Conservation (phyloP, 768 basidiomycete genomes). For the Trametes punicea region DNA sequence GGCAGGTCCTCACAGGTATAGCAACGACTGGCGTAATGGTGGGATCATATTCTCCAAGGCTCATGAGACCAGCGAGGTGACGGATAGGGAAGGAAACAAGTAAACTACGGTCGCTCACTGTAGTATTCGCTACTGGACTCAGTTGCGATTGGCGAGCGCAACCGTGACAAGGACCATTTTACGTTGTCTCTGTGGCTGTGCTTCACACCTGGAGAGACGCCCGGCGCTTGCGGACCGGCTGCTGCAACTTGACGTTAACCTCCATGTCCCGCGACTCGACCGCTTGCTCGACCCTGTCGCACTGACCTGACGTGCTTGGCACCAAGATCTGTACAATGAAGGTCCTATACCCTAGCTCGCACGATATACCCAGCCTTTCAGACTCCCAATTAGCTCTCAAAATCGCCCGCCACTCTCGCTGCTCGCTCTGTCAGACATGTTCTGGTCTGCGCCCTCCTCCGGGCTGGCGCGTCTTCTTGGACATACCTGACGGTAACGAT, state of each 20-base stretch:
- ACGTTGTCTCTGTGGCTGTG: too few species aligned
- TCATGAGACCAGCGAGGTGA: too few species aligned
- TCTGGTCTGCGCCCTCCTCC: conserved; percentile 65
- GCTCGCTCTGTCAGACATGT: conserved; percentile 64
- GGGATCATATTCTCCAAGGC: too few species aligned
- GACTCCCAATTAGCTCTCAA: conserved; percentile 59
- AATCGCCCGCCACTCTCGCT: conserved; percentile 79
- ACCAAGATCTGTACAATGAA: conserved; percentile 43
- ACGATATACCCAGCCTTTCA: conserved; percentile 45
- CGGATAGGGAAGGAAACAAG: too few species aligned
- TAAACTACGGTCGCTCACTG: neutral
- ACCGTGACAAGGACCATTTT: too few species aligned
- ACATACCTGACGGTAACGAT: conserved; percentile 59
- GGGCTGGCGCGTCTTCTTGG: conserved; percentile 47
- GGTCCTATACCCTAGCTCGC: conserved; percentile 64
- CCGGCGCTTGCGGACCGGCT: neutral
- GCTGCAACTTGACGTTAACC: neutral
- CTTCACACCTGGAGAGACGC: neutral
- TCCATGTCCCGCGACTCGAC: neutral
- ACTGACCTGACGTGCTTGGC: neutral
- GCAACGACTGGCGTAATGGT: too few species aligned
- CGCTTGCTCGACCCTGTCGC: neutral
- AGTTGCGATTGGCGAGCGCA: too few species aligned
- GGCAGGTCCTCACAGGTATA: too few species aligned
- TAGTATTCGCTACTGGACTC: neutral